Evolutionary conservation across 2,329 filamentous ascomycete species (phyloP).

Genomic region (Arthrobotrys sphaeroides): DNA sequence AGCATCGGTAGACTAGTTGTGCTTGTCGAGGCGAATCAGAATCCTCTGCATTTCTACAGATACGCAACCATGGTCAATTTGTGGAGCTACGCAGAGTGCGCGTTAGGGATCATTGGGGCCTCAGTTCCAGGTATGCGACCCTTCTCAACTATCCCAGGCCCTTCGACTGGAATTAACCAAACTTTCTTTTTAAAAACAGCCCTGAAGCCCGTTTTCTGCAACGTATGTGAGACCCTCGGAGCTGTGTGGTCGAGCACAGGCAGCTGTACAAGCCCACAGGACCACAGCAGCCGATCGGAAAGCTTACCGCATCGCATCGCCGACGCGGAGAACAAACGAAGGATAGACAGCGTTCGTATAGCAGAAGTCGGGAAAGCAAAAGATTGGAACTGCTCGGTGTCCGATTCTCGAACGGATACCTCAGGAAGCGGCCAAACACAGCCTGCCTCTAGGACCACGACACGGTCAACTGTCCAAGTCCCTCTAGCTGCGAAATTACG

Average conservation of each 20-base stretch:
- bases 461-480: background rate
- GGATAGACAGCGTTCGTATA: conserved; percentile 1
- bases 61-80: conserved; percentile 14
- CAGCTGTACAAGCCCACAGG: conserved; percentile 6
- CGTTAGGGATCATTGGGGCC: conserved; percentile 43
- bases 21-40: conserved; percentile 17
- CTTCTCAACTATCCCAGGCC: no score
- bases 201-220: conserved; percentile 33
- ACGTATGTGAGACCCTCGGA: background rate
- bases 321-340: conserved; percentile 3
- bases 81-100: conserved; percentile 36
- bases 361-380: background rate
- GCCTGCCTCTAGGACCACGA: background rate
- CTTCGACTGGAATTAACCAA: background rate
- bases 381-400: conserved; percentile 6
- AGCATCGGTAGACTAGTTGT: conserved; percentile 28
- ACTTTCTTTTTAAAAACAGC: background rate
- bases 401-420: conserved; percentile 1
- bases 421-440: background rate
- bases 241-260: background rate
- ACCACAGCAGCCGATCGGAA: background rate
- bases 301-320: conserved; percentile 9
- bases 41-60: background rate
- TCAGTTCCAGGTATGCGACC: conserved; percentile 37
- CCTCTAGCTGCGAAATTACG: background rate